Conservation (phyloP, 495 filamentous ascomycete species). For the Penicillium tannophilum region DNA sequence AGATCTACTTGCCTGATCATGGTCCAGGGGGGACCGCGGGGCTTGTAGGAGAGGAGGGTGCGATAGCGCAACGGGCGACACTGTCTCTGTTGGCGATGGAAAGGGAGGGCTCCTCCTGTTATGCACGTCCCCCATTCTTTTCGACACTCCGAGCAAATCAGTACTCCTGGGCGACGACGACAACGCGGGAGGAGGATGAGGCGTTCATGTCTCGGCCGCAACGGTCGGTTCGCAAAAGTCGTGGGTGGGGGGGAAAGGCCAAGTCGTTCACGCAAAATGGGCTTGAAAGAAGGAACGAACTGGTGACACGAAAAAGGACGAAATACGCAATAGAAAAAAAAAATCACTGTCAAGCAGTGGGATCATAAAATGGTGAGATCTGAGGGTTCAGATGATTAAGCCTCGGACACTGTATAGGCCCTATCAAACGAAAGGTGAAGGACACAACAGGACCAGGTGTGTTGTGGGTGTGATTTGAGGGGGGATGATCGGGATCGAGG, state of each 20-base stretch:
- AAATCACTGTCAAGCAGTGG: neutral
- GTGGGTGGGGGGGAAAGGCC: constrained; percentile 1
- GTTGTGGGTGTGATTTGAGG: constrained; percentile 6
- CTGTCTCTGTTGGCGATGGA: constrained; percentile 46
- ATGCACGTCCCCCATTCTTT: constrained; percentile 42
- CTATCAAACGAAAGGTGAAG: constrained; percentile 1
- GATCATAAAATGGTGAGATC: neutral
- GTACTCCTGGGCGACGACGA: constrained; percentile 38
- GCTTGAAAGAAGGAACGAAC: neutral
- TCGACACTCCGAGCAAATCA: constrained; percentile 38
- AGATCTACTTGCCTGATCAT: constrained; percentile 17
- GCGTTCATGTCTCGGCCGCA: constrained; percentile 42
- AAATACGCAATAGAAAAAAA: constrained; percentile 8
- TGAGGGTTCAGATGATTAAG: constrained; percentile 15
- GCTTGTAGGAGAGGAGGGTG: constrained; percentile 33
- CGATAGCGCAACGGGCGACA: constrained; percentile 32
- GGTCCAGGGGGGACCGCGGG: constrained; percentile 29
- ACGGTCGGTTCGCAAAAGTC: constrained; percentile 23
- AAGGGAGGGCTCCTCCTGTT: constrained; percentile 46
- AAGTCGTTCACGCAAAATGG: constrained; percentile 1
- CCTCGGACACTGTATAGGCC: constrained; percentile 26
- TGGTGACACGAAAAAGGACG: constrained; percentile 5
- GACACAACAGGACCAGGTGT: constrained; percentile 1
- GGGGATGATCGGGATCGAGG: constrained; percentile 17
- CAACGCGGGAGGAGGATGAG: constrained; percentile 32